Conservation (phyloP, 148 eudicot species). For the Drosera capensis region DNA sequence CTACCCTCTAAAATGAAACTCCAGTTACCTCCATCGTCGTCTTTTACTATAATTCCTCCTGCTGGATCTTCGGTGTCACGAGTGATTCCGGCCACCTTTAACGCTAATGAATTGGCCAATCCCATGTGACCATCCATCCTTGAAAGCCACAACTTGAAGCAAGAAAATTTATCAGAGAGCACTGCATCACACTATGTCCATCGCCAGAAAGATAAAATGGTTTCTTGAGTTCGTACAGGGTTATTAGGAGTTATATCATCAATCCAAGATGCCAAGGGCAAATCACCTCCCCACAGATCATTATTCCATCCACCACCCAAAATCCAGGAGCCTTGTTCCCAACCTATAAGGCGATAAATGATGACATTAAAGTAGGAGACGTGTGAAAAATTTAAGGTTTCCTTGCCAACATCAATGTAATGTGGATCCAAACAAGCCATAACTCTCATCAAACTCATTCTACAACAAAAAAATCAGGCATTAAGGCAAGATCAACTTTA, state of each 20-base stretch:
- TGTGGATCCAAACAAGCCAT: too few species aligned
- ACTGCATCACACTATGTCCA: not conserved
- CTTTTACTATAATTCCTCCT: constrained; percentile 57
- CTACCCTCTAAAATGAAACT: not conserved
- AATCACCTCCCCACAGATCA: constrained; percentile 89
- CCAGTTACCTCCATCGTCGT: constrained; percentile 51
- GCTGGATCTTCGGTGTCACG: constrained; percentile 48
- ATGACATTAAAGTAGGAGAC: not conserved
- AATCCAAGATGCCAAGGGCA: constrained; percentile 78
- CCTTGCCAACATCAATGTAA: too few species aligned
- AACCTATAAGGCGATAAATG: constrained; percentile 39
- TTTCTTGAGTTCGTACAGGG: constrained; percentile 47
- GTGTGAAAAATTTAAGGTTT: not conserved
- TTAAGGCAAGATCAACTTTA: too few species aligned
- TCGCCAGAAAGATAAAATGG: not conserved
- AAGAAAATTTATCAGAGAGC: not conserved
- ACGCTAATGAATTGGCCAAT: constrained; percentile 80
- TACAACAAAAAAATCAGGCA: too few species aligned
- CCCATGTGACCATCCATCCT: constrained; percentile 98
- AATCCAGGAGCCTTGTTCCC: constrained; percentile 67
- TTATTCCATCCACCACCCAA: constrained; percentile 97
- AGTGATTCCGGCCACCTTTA: constrained; percentile 55
- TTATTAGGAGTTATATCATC: constrained; percentile 73
- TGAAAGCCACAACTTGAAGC: constrained; percentile 61
- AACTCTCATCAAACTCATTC: too few species aligned